A percentile compares a stretch with the other conserved stretches of the same genome.
phyloP scores from a whole-genome alignment of 2,329 filamentous ascomycete genomes.

The Monilinia polystroma region DNA sequence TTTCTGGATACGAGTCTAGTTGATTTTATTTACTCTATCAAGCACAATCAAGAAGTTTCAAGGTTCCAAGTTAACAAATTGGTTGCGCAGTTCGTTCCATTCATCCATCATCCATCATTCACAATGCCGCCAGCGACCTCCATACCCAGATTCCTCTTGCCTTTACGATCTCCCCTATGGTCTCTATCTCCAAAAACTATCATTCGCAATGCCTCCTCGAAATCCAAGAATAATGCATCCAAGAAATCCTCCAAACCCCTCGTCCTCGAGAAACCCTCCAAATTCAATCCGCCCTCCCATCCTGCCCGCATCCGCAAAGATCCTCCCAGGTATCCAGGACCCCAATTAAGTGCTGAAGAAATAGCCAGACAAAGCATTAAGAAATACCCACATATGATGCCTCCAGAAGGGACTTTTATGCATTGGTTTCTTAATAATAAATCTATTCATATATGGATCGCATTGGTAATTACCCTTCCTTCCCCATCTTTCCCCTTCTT shows the following conservation, averaged over 20 bases:
- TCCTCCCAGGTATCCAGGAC: constrained; percentile 67
- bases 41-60: not conserved
- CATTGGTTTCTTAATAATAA: constrained; percentile 81
- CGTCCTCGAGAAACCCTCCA: constrained; percentile 80
- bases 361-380: constrained; percentile 62
- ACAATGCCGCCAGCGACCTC: constrained; percentile 45
- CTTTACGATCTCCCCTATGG: constrained; percentile 59
- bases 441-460: constrained; percentile 76
- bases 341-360: constrained; percentile 65
- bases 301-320: constrained; percentile 63
- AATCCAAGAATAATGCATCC: constrained; percentile 28
- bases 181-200: constrained; percentile 40
- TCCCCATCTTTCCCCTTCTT: not conserved
- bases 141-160: constrained; percentile 69
- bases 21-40: not conserved
- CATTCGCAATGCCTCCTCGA: constrained; percentile 41
- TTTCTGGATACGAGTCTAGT: no score
- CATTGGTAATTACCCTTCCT: constrained; percentile 61
- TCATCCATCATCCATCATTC: not conserved
- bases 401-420: constrained; percentile 76
- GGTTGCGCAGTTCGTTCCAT: not conserved
- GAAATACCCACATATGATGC: constrained; percentile 87
- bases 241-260: constrained; percentile 51
- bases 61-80: no score
- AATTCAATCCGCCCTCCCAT: constrained; percentile 91